phyloP scores from a whole-genome alignment of 768 basidiomycete species.

The Mycena haematopus region DNA sequence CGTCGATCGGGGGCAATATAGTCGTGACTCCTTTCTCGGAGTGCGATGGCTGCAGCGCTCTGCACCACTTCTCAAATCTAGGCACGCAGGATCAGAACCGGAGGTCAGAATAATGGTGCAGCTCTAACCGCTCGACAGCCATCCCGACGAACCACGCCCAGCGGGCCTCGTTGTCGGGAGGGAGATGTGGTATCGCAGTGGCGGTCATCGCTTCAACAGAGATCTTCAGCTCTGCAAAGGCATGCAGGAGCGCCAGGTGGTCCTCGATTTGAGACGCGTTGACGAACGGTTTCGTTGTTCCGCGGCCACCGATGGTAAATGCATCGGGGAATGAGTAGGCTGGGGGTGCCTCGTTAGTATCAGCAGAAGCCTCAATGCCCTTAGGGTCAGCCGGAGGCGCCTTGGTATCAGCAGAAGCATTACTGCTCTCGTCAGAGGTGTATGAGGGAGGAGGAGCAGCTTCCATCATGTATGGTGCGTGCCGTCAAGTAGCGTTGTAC shows the following conservation, averaged over 20 bases:
- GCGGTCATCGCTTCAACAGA: slow-evolving; percentile 24
- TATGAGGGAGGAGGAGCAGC: slow-evolving; percentile 18
- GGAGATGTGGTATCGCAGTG: neutral
- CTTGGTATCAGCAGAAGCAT: neutral
- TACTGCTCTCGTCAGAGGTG: slow-evolving; percentile 1
- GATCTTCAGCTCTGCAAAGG: slow-evolving; percentile 28
- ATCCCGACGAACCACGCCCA: slow-evolving; percentile 34
- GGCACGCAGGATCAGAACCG: neutral
- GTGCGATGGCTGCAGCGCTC: slow-evolving; percentile 22
- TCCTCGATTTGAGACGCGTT: slow-evolving; percentile 33
- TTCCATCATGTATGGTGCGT: slow-evolving; percentile 3
- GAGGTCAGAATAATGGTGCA: neutral
- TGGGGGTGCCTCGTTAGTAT: slow-evolving; percentile 29
- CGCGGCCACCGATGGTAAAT: slow-evolving; percentile 37
- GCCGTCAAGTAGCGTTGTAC: no score
- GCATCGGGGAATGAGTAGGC: slow-evolving; percentile 38
- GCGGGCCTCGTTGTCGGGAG: slow-evolving; percentile 22
- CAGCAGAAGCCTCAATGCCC: neutral
- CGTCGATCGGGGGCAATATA: slow-evolving; percentile 24
- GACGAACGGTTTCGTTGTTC: slow-evolving; percentile 38
- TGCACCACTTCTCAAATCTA: slow-evolving; percentile 33
- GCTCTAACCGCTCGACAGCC: slow-evolving; percentile 31
- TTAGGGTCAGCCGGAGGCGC: slow-evolving; percentile 30
- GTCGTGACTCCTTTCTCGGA: slow-evolving; percentile 25
- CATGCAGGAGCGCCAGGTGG: slow-evolving; percentile 32